phyloP scores from a whole-genome alignment of 805 yeast genomes.

The Saccharomycopsis fodiens region DNA sequence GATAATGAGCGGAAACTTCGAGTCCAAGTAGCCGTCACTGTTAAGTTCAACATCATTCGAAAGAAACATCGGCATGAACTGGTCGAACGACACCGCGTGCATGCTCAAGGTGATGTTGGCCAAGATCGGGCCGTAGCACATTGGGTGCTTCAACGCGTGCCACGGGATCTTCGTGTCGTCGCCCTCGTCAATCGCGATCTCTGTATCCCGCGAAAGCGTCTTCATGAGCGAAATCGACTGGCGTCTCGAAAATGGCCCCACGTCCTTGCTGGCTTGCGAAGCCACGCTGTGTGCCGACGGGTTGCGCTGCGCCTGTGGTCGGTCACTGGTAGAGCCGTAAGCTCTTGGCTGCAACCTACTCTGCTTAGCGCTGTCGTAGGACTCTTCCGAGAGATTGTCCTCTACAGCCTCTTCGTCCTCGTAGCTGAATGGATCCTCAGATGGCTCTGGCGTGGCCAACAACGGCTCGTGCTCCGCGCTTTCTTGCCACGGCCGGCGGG shows the following conservation, averaged over 20 bases:
- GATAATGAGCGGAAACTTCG: conserved; percentile 40
- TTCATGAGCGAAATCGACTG: conserved; percentile 28
- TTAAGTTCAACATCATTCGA: conserved; percentile 31
- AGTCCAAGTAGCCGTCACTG: conserved; percentile 23
- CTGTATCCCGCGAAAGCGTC: conserved; percentile 27
- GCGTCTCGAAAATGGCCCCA: conserved; percentile 29
- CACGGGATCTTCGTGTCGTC: conserved; percentile 23
- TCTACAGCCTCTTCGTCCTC: conserved; percentile 6
- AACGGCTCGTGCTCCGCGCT: background rate
- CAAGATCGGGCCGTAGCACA: conserved; percentile 28
- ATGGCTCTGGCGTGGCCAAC: background rate
- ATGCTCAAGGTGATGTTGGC: conserved; percentile 38
- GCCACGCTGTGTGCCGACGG: background rate
- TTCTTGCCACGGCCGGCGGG: conserved; percentile 26
- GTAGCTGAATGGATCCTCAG: conserved; percentile 10
- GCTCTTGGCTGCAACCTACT: background rate
- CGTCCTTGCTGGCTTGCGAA: conserved; percentile 16
- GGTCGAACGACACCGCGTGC: conserved; percentile 42
- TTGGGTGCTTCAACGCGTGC: conserved; percentile 27
- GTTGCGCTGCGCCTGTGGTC: background rate
- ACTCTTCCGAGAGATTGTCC: background rate
- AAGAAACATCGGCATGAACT: conserved; percentile 48
- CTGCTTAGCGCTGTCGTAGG: background rate
- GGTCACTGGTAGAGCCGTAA: background rate
- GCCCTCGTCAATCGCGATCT: conserved; percentile 21